Conservation (phyloP, 73 alveolate genomes). For the Tetrahymena elliotti region DNA sequence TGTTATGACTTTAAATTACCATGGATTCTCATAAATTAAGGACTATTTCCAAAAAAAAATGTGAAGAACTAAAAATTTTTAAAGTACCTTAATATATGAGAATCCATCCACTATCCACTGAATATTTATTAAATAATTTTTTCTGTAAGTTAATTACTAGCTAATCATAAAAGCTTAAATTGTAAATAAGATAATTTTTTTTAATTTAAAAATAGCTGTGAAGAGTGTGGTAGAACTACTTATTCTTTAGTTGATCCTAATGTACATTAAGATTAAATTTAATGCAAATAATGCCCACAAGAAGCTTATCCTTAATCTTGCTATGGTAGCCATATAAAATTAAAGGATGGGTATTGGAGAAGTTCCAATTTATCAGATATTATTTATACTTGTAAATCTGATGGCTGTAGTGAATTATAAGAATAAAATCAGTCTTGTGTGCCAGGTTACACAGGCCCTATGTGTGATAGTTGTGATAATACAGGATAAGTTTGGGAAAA, state of each 20-base stretch:
- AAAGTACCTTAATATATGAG: too few relatives aligned
- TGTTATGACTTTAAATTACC: too few relatives aligned
- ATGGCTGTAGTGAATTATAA: not conserved
- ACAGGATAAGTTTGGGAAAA: not conserved
- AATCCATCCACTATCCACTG: too few relatives aligned
- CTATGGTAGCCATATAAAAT: not conserved
- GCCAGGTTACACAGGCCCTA: not conserved
- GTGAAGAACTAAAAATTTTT: too few relatives aligned
- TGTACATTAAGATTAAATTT: not conserved
- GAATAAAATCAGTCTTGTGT: not conserved
- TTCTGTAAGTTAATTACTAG: too few relatives aligned
- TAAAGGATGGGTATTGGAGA: not conserved
- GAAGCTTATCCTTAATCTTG: not conserved
- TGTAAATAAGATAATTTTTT: too few relatives aligned
- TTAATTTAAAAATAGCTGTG: not conserved
- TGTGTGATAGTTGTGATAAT: not conserved
- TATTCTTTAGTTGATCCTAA: not conserved
- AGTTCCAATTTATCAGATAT: not conserved
- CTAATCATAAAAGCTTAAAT: too few relatives aligned
- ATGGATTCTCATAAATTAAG: too few relatives aligned
- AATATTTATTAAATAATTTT: too few relatives aligned
- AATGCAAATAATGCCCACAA: not conserved
- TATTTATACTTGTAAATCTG: not conserved
- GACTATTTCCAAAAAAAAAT: too few relatives aligned
- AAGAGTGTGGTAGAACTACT: not conserved